These are phyloP conservation scores for Helichrysum umbraculigerum DNA, from an alignment of 129 eudicot species.

Conservation along the genomic window DNA sequence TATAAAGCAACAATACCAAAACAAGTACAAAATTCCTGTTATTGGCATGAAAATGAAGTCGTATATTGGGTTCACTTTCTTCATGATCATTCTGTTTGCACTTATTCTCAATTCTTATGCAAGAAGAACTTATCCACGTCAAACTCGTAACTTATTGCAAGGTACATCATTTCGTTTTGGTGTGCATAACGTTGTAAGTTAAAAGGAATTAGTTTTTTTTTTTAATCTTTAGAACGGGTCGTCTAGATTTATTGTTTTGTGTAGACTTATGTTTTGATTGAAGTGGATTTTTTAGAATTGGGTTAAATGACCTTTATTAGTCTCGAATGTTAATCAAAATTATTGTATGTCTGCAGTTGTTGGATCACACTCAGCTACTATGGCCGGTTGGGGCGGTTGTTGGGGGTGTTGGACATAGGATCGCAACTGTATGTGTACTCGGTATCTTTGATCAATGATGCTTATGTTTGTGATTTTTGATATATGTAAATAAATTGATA, in stretches of 20 bases:
- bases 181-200: too few species aligned
- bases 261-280: too few species aligned
- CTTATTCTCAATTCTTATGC: slow-evolving; percentile 4
- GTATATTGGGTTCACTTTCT: neutral
- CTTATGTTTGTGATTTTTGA: neutral
- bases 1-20: too few species aligned
- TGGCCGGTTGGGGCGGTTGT: neutral
- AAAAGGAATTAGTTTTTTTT: too few species aligned
- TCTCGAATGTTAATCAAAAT: neutral
- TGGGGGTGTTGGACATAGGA: neutral
- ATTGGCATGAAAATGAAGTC: neutral
- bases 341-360: too few species aligned
- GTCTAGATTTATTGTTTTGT: too few species aligned
- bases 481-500: too few species aligned
- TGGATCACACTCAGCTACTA: too few species aligned
- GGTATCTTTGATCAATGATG: neutral
- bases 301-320: neutral
- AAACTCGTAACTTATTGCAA: slow-evolving; percentile 1
- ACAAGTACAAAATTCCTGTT: too few species aligned
- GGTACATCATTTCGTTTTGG: too few species aligned
- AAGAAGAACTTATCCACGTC: slow-evolving; percentile 1
- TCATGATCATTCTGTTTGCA: slow-evolving; percentile 12
- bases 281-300: too few species aligned
- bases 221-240: too few species aligned
- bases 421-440: neutral